Evolutionary conservation across 208 protist species (phyloP), one percentile per base, ranked within the genome.

Genomic region (Trypanosoma boissoni): DNA sequence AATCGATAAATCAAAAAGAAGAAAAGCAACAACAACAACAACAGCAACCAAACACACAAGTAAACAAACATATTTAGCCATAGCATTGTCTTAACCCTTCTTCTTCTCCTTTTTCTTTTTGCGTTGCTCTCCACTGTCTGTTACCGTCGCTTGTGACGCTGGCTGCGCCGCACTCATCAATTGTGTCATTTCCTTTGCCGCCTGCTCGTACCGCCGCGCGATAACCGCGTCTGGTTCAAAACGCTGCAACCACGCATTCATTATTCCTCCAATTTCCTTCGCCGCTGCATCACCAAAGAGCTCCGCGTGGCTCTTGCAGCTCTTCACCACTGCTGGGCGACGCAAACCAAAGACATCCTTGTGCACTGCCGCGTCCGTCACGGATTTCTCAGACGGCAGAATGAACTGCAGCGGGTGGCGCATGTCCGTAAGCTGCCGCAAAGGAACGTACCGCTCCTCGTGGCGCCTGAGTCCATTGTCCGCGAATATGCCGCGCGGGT

Each of bases 391-490:
- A 5, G 68, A 43, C n/a, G 88, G 88, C 41, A 86, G 69, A 16
- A 95, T 29, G 7, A 95, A 62, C 62, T 95, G 84, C 64, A 88
- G 56, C 14, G 88, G 88, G 59, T 95, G 88, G 29, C 79, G 73
- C 27, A 95, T 65, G 27, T 79, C 62, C 1, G 64, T 45, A 5
- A 91, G 68, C 18, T 80, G 64, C n/a, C 62, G 64, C 27, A 88
- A 61, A 6, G 83, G 69, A 3, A 89, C 68, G 63, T 88, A 91
- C 24, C 80, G 73, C 45, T 62, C 53, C 50, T 90, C 84, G 45
- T 66, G 32, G 16, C 80, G 84, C 3, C 82, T 52, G 10, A 94
- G 66, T 3, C 83, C 83, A 0, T 48, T 73, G 5, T 41, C 24
- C n/a, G 63, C 51, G 37, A 80, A 78, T 18, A 88, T 51, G 0